These are phyloP conservation scores for Naegleria lovaniensis DNA, from an alignment of 208 protist genomes.

Conservation along the genomic window DNA sequence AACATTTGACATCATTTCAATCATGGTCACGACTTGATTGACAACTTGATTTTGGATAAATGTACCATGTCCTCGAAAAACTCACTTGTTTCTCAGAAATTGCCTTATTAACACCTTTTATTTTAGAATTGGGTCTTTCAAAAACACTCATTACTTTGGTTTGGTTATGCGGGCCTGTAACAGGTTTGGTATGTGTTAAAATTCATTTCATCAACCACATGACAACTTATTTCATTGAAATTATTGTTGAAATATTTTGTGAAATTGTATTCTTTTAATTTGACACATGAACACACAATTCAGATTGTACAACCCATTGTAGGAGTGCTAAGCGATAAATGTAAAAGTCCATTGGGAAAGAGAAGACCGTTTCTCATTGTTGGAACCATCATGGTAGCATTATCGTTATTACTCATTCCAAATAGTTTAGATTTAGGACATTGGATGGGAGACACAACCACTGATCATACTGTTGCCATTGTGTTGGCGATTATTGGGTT, in stretches of 20 bases:
- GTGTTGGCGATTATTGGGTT: slow-evolving; percentile 21
- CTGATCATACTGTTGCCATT: background rate
- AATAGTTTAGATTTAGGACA: background rate
- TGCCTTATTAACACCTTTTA: slow-evolving; percentile 17
- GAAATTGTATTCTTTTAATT: too few relatives aligned
- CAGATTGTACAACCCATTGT: slow-evolving; percentile 26
- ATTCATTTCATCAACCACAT: too few relatives aligned
- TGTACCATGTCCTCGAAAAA: background rate
- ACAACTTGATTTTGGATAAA: too few relatives aligned
- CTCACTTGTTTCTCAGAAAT: background rate
- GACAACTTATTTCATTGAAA: too few relatives aligned
- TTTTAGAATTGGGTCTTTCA: slow-evolving; percentile 8
- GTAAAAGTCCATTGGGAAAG: background rate
- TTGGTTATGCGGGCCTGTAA: slow-evolving; percentile 31
- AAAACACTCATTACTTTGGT: slow-evolving; percentile 17
- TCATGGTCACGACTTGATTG: too few relatives aligned
- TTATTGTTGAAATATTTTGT: too few relatives aligned
- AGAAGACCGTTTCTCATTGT: slow-evolving; percentile 23
- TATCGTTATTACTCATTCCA: slow-evolving; percentile 25
- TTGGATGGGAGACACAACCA: background rate
- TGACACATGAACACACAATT: too few relatives aligned
- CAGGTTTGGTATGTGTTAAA: background rate
- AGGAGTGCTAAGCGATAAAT: slow-evolving; percentile 12
- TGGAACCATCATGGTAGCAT: slow-evolving; percentile 19
- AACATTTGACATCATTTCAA: too few relatives aligned